Conservation (phyloP, 1,284 basidiomycete species). For the Melampsora abietis-canadensis region DNA sequence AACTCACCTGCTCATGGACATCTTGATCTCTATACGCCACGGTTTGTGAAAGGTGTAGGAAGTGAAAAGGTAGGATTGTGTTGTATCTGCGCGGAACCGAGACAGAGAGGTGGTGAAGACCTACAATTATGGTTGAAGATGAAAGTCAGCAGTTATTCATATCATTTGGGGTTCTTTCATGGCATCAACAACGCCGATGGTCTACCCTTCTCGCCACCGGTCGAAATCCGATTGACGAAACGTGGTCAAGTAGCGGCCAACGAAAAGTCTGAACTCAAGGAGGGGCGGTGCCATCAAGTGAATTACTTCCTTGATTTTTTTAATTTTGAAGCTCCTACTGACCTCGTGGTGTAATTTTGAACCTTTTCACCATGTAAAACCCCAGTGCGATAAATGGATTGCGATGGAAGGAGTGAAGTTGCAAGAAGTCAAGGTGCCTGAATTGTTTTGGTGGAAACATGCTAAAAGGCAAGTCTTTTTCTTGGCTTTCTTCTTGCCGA, state of each 20-base stretch:
- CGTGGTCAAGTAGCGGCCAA: constrained; percentile 59
- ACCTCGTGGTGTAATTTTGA: too few relatives aligned
- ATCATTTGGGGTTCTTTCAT: constrained; percentile 44
- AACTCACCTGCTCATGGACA: constrained; percentile 44
- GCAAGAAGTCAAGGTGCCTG: constrained; percentile 64
- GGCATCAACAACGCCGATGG: constrained; percentile 55
- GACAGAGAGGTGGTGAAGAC: constrained; percentile 64
- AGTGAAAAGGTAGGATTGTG: constrained; percentile 69
- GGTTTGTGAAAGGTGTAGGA: constrained; percentile 69
- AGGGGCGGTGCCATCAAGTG: constrained; percentile 68
- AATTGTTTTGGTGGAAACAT: constrained; percentile 30
- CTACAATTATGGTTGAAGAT: constrained; percentile 67
- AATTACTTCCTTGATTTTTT: background rate
- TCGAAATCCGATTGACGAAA: constrained; percentile 60
- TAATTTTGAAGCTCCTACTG: background rate
- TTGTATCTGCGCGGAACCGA: constrained; percentile 67
- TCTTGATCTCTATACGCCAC: constrained; percentile 69
- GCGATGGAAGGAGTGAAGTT: constrained; percentile 67
- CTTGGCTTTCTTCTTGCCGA: background rate
- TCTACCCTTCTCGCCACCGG: constrained; percentile 70
- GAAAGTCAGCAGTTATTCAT: constrained; percentile 68
- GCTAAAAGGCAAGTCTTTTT: constrained; percentile 26
- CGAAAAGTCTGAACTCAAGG: constrained; percentile 62
- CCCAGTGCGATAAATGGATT: constrained; percentile 65
- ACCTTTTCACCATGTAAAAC: background rate